Evolutionary conservation across 805 yeast species (phyloP).

Genomic region (Ogataea haglerorum): DNA sequence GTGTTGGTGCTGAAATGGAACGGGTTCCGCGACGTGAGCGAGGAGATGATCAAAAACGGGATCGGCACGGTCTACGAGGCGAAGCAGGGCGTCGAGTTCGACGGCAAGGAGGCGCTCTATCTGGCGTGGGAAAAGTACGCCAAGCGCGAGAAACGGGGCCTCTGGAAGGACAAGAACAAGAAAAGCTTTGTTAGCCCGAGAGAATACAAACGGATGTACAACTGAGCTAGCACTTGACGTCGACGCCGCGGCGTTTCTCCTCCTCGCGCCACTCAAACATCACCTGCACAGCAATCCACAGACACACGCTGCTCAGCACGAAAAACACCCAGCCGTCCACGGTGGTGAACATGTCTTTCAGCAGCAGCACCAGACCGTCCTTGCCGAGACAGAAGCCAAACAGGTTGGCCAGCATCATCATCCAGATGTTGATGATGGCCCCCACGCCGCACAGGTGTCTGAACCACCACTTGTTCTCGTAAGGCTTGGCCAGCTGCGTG

Average conservation of each 20-base stretch:
- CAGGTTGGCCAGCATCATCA: slow-evolving; percentile 96
- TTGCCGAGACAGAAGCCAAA: slow-evolving; percentile 93
- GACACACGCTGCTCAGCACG: slow-evolving; percentile 53
- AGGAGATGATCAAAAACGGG: slow-evolving; percentile 82
- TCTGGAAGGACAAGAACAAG: slow-evolving; percentile 51
- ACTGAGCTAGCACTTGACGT: slow-evolving; percentile 60
- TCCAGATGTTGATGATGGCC: slow-evolving; percentile 86
- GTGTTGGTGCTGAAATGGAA: slow-evolving; percentile 59
- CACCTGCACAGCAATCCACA: slow-evolving; percentile 84
- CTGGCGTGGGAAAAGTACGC: slow-evolving; percentile 60
- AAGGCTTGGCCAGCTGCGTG: slow-evolving; percentile 39
- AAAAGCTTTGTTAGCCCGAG: slow-evolving; percentile 66
- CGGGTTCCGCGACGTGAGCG: slow-evolving; percentile 77
- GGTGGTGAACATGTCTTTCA: slow-evolving; percentile 71
- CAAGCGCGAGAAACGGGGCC: slow-evolving; percentile 52
- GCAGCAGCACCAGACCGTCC: slow-evolving; percentile 70
- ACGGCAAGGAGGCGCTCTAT: slow-evolving; percentile 64
- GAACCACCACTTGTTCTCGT: slow-evolving; percentile 54
- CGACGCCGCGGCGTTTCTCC: slow-evolving; percentile 80
- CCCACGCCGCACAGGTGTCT: slow-evolving; percentile 83
- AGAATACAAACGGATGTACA: slow-evolving; percentile 57
- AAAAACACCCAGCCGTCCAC: slow-evolving; percentile 63
- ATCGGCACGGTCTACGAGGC: slow-evolving; percentile 88
- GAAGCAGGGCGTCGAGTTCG: slow-evolving; percentile 78
- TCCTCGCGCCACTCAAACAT: slow-evolving; percentile 91